Evolutionary conservation across 1,284 basidiomycete species (phyloP), one percentile per base, ranked within the genome.

Genomic region (Tilletia setariae): DNA sequence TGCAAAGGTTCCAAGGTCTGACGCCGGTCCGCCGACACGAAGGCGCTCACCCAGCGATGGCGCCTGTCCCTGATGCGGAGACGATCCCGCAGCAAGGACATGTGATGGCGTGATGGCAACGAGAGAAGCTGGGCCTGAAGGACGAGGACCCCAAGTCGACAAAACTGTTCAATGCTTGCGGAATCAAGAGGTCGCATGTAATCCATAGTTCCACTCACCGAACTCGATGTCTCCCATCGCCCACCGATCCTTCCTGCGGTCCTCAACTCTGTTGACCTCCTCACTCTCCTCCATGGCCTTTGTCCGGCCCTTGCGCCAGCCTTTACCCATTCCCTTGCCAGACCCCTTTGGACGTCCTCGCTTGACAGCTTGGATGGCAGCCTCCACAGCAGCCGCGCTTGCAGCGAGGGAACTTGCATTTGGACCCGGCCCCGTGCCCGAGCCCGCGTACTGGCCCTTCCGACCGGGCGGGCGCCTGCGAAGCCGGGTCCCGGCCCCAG

Each of bases 211-310:
- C n/a, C n/a, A n/a, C 56, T 32, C 32, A 61, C 56, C 56, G 35
- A 61, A 35, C 15, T 61, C 56, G 1, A 61, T 3, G 16, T 61
- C 56, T n/a, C 56, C 56, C 32, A 19, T 40, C 56, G 56, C 56
- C 56, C 56, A 61, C 13, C 56, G 56, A 61, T 61, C 56, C n/a
- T 30, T 32, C 30, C 56, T 25, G 2, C 56, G 9, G 16, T 61
- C 56, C 56, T 61, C 56, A 16, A 32, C 56, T 7, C 56, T 28
- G 21, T 61, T 61, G 56, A 61, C 56, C 32, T 61, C 56, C 56
- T 61, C 56, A 35, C 28, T 35, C 56, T 61, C 56, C 28, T 61
- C 56, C 56, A 61, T 30, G 21, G 56, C 56, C n/a, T 61, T 61
- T 2, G 56, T 61, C 32, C 56, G 56, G 28, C 56, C 56, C n/a